A percentile compares a stretch with the other conserved stretches of the same genome.
These are phyloP conservation scores for Malus sieversii DNA, from an alignment of 306 rosid genomes.

Conservation along the genomic window DNA sequence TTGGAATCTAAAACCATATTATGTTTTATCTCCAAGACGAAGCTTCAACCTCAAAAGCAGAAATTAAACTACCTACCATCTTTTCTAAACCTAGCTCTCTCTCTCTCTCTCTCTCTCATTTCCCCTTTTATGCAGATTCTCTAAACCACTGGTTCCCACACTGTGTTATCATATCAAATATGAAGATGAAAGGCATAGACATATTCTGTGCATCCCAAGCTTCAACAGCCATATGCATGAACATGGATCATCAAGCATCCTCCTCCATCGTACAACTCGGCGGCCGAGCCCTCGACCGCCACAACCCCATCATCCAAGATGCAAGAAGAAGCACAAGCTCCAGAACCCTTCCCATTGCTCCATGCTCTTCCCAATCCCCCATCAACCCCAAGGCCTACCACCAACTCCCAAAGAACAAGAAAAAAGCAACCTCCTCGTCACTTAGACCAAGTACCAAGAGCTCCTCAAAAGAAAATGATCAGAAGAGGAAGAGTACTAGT, in stretches of 20 bases:
- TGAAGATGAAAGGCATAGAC: conserved; percentile 57
- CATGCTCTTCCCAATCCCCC: conserved; percentile 36
- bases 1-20: conserved; percentile 5
- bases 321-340: conserved; percentile 24
- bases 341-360: conserved; percentile 13
- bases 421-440: conserved; percentile 16
- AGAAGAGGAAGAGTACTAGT: conserved; percentile 20
- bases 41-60: conserved; percentile 29
- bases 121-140: conserved; percentile 30
- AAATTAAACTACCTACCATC: not conserved
- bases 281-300: conserved; percentile 77
- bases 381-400: conserved; percentile 37
- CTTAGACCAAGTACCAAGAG: conserved; percentile 1
- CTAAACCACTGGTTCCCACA: conserved; percentile 20
- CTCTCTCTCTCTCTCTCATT: conserved; percentile 8
- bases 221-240: conserved; percentile 69
- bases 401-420: conserved; percentile 23
- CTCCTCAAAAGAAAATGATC: conserved; percentile 28
- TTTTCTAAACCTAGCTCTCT: conserved; percentile 1
- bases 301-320: conserved; percentile 79
- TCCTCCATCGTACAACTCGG: conserved; percentile 66
- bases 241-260: conserved; percentile 68
- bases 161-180: not conserved
- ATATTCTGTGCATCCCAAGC: conserved; percentile 79
- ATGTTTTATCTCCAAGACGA: conserved; percentile 10